Base-by-base conservation (phyloP, 2,329 filamentous ascomycete genomes). In the Thielaviopsis populi region DNA sequence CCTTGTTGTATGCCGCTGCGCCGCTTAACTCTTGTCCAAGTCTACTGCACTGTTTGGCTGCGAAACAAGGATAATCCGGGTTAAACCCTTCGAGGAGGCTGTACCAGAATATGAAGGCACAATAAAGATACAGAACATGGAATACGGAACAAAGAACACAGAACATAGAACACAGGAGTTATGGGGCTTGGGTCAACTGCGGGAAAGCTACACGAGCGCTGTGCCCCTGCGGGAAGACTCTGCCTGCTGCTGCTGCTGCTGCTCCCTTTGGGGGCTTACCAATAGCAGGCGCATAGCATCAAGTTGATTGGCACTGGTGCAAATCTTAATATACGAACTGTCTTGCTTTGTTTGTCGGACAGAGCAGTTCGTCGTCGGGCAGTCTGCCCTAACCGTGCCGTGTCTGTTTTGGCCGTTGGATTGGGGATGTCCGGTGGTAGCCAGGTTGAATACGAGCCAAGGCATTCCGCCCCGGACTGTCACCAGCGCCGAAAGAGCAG, bases 351-450 rank as follows among this genome's bases (percentile, higher is more conserved):
- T 17, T 37, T 56, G 50, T 56, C 50, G 13, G 50, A 10, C 50
- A 54, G 11, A 15, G 6, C 15, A 33, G 30, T n/a, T n/a, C n/a
- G n/a, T 33, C 30, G 30, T 33, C 30, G 30, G 30, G 33, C 33
- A 37, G 33, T 19, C 17, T 37, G 27, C 24, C 50, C 50, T 17
- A 33, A n/a, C 24, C 17, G 50, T 37, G 50, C 50, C 50, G 50
- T 56, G 50, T 37, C 17, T 30, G 24, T 13, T 56, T 56, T 33
- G 50, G 27, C 17, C 17, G 27, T 30, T 56, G 24, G 2, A 56
- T 56, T 56, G 50, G 50, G 50, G 50, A 56, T 56, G 50, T 56
- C 50, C 50, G 50, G 50, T 56, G 50, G 50, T n/a, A 56, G 50
- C 27, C 30, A 30, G 3, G 27, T 24, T 17, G 30, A 56, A 56